phyloP scores from a whole-genome alignment of 805 yeast genomes.

The Pichia nanzhaoensis region DNA sequence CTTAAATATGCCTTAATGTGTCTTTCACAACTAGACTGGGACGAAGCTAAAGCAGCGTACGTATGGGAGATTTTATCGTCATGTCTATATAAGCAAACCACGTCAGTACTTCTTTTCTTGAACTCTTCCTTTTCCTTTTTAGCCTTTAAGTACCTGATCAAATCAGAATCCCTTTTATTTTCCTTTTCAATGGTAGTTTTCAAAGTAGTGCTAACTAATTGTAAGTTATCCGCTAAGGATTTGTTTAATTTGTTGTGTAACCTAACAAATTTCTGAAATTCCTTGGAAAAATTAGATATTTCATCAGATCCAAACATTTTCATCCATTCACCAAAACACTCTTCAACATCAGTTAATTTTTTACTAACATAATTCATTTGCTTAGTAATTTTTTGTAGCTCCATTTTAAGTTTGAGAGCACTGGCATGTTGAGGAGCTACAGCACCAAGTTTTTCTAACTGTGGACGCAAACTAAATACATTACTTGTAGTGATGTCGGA shows the following conservation, averaged over 20 bases:
- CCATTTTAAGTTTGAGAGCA: conserved; percentile 7
- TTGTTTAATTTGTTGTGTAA: conserved; percentile 1
- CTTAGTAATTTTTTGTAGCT: conserved; percentile 8
- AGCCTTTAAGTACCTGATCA: neutral
- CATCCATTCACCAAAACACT: conserved; percentile 9
- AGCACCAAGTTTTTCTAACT: conserved; percentile 14
- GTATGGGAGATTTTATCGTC: conserved; percentile 3
- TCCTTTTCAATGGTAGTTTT: neutral
- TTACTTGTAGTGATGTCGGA: neutral
- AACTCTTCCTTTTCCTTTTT: conserved; percentile 1
- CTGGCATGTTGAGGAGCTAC: conserved; percentile 8
- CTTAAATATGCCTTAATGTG: neutral
- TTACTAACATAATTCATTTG: neutral
- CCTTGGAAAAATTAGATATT: conserved; percentile 1
- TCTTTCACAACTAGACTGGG: conserved; percentile 3
- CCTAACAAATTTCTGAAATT: conserved; percentile 6
- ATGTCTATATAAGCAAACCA: neutral
- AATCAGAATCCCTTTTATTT: neutral
- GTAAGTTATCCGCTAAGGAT: neutral
- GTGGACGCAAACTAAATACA: neutral
- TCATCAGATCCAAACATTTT: conserved; percentile 5
- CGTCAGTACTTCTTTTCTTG: conserved; percentile 4
- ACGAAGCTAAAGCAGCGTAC: neutral
- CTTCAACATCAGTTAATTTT: neutral
- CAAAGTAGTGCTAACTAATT: neutral